phyloP scores from a whole-genome alignment of 768 basidiomycete genomes.

The Goffeauzyma gilvescens region DNA sequence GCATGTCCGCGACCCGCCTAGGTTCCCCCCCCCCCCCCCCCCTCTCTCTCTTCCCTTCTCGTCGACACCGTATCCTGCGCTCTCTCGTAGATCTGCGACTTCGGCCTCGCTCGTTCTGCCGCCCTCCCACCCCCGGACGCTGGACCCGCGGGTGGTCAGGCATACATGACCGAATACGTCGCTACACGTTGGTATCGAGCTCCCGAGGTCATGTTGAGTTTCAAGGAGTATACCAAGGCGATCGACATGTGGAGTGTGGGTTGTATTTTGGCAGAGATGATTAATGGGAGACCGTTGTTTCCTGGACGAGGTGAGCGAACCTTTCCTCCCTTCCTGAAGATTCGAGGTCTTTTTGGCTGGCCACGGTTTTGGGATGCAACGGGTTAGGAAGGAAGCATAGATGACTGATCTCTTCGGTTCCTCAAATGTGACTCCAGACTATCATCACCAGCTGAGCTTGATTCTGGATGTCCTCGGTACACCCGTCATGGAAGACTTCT shows the following conservation, averaged over 20 bases:
- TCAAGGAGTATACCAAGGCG: slow-evolving; percentile 38
- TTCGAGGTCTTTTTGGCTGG: no score
- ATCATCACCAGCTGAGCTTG: slow-evolving; percentile 67
- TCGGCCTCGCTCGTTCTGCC: slow-evolving; percentile 58
- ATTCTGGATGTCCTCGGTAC: slow-evolving; percentile 83
- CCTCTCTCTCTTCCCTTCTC: no score
- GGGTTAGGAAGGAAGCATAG: no score
- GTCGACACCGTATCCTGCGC: background rate
- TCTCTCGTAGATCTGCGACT: slow-evolving; percentile 43
- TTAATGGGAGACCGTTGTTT: slow-evolving; percentile 84
- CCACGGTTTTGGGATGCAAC: no score
- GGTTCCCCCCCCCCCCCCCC: no score
- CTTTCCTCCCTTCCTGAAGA: no score
- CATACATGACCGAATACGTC: slow-evolving; percentile 72
- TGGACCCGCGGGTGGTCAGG: slow-evolving; percentile 47
- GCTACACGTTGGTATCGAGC: slow-evolving; percentile 60
- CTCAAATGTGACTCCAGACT: no score
- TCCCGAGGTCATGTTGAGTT: slow-evolving; percentile 38
- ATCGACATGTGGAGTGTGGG: slow-evolving; percentile 36
- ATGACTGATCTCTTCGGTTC: no score
- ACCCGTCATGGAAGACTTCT: slow-evolving; percentile 65
- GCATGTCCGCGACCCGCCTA: no score
- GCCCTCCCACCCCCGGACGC: slow-evolving; percentile 18
- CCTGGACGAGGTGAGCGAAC: slow-evolving; percentile 74
- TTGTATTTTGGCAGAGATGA: slow-evolving; percentile 28